These are phyloP conservation scores for Ceratobasidium sp. DNA, from an alignment of 1,284 basidiomycete species.

Conservation along the genomic window DNA sequence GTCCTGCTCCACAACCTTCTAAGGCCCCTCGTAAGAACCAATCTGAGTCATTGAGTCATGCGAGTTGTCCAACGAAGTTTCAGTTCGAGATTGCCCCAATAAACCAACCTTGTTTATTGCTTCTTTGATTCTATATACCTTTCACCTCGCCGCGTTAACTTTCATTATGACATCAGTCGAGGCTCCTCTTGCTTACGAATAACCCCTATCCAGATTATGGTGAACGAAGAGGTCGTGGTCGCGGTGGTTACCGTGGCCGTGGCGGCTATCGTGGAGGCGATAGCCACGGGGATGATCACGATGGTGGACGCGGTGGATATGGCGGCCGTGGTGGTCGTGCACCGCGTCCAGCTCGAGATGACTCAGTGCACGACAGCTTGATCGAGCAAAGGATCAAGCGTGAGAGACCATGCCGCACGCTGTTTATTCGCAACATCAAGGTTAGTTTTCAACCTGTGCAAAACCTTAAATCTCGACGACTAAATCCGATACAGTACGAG, in stretches of 20 bases:
- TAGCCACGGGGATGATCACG: slow-evolving; percentile 36
- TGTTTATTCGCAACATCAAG: slow-evolving; percentile 98
- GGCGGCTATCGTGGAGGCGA: slow-evolving; percentile 44
- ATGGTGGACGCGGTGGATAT: slow-evolving; percentile 30
- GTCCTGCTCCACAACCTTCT: not conserved
- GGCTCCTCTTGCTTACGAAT: slow-evolving; percentile 10
- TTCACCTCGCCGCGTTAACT: not conserved
- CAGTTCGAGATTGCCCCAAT: slow-evolving; percentile 40
- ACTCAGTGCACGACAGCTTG: slow-evolving; percentile 84
- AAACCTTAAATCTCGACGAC: slow-evolving; percentile 44
- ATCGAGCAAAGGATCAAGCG: slow-evolving; percentile 90
- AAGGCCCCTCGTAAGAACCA: slow-evolving; percentile 26
- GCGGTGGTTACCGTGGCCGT: slow-evolving; percentile 41
- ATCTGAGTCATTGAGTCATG: slow-evolving; percentile 25
- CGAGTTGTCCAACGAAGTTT: slow-evolving; percentile 27
- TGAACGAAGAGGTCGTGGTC: slow-evolving; percentile 36
- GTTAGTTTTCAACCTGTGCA: slow-evolving; percentile 59
- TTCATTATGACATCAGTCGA: not conserved
- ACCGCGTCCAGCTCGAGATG: slow-evolving; percentile 67
- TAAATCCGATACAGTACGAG: slow-evolving; percentile 87
- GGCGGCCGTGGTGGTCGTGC: slow-evolving; percentile 52
- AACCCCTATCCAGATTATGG: slow-evolving; percentile 22
- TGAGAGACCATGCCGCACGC: slow-evolving; percentile 91
- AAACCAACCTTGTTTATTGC: slow-evolving; percentile 19
- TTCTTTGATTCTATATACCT: not conserved